These are phyloP conservation scores for Leccinum solheimii DNA, from an alignment of 1,284 basidiomycete species.

Conservation along the genomic window DNA sequence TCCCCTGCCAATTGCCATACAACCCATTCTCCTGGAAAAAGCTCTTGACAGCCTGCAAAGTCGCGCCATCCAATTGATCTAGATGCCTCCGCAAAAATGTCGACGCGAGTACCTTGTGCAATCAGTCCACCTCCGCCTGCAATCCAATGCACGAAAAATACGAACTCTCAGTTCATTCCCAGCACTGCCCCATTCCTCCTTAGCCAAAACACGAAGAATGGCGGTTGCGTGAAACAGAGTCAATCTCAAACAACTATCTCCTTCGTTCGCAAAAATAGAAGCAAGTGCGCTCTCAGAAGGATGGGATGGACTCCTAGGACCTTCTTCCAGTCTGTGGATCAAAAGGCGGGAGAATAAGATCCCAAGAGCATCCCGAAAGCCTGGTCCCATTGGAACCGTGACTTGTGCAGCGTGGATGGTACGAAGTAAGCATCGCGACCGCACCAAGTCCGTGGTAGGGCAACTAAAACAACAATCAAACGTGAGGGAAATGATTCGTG, in stretches of 20 bases:
- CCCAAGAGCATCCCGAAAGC: conserved; percentile 29
- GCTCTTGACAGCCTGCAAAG: conserved; percentile 10
- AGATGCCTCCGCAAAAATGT: conserved; percentile 29
- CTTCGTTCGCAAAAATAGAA: conserved; percentile 30
- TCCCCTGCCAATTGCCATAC: conserved; percentile 15
- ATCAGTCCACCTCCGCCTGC: conserved; percentile 12
- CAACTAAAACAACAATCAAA: conserved; percentile 51
- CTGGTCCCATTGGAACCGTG: conserved; percentile 19
- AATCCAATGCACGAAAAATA: conserved; percentile 7
- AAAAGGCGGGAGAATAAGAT: conserved; percentile 36
- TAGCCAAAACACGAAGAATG: conserved; percentile 37
- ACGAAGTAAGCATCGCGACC: conserved; percentile 43
- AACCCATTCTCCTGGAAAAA: conserved; percentile 22
- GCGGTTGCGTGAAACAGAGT: conserved; percentile 30
- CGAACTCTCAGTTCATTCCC: conserved; percentile 36
- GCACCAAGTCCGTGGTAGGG: conserved; percentile 35
- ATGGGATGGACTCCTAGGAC: conserved; percentile 25
- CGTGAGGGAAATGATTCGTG: conserved; percentile 41
- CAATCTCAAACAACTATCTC: conserved; percentile 30
- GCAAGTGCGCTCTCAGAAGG: conserved; percentile 17
- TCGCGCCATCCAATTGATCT: conserved; percentile 20
- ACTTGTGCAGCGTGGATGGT: conserved; percentile 36
- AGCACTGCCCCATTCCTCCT: conserved; percentile 38
- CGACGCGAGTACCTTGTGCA: conserved; percentile 20
- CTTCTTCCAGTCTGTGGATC: conserved; percentile 33